Evolutionary conservation across 75 land plant species (phyloP), one percentile per base, ranked within the genome.

Genomic region (Pseudotsuga menziesii): DNA sequence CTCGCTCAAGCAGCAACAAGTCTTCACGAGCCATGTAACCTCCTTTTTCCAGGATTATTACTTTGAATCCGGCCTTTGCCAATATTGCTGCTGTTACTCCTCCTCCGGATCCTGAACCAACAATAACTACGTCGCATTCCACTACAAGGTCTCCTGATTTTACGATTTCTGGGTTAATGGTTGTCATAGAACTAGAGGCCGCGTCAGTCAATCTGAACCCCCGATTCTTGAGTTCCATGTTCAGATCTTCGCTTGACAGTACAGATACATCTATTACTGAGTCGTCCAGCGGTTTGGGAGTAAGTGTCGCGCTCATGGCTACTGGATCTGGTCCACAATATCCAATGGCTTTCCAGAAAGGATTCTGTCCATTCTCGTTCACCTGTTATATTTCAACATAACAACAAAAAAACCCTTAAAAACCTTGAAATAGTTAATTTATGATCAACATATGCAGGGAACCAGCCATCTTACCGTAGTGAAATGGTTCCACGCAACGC

Each of bases 61-160:
- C 92, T 62, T 88, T 94, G 56, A 81, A 79, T 20, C 97, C 97
- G 25, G 84, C 57, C 29, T 79, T 76, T 0, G 97, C 90, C 11
- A 94, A 88, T 15, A 88, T 79, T 0, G 88, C 92, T 2, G 94
- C 97, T 15, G 83, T 87, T 20, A 94, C 94, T 5, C 92, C 89
- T 5, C 97, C 97, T 23, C 97, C 97, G 39, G 82, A 86, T 20
- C 97, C 97, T 1, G 97, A 94, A 29, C 97, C 97, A 0, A 91
- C 83, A 16, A 94, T 77, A 2, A 94, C 97, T 1, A 67, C 94
- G 79, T 94, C 97, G 74, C 94, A 92, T 56, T 85, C 75, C 35
- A 94, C 76, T 39, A 74, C 77, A 62, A 39, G 79, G 57, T 20
- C 60, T n/a, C 22, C 17, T 4, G 60, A 19, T 19, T 20, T 4